These are phyloP conservation scores for Phytophthora chlamydospora DNA, from an alignment of 352 stramenopile species.

Conservation along the genomic window DNA sequence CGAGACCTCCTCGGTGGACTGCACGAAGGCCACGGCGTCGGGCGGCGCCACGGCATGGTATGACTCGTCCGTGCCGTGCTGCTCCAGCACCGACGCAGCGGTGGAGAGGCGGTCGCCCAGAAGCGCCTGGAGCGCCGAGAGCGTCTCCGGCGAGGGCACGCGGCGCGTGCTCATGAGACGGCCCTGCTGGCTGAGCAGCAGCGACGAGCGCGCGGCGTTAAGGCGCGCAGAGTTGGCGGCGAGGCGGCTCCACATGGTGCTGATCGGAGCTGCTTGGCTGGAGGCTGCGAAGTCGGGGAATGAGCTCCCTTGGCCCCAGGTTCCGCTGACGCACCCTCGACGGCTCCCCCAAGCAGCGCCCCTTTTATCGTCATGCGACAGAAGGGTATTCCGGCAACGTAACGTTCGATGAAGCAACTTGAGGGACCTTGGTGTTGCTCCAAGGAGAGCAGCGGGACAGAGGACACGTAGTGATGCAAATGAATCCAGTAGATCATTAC, in stretches of 20 bases:
- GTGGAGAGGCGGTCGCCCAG: slow-evolving; percentile 80
- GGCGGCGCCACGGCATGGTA: slow-evolving; percentile 88
- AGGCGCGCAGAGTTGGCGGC: slow-evolving; percentile 26
- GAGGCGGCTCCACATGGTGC: slow-evolving; percentile 43
- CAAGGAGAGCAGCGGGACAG: no score
- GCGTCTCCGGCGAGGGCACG: slow-evolving; percentile 34
- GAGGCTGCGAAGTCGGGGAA: slow-evolving; percentile 28
- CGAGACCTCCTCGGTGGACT: slow-evolving; percentile 88
- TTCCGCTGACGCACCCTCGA: slow-evolving; percentile 12
- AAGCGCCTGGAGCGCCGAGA: slow-evolving; percentile 59
- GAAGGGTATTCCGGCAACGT: no score
- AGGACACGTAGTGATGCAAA: no score
- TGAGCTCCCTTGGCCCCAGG: slow-evolving; percentile 17
- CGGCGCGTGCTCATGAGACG: slow-evolving; percentile 36
- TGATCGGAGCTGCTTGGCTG: slow-evolving; percentile 11
- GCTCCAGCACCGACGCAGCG: slow-evolving; percentile 60
- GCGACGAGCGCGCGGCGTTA: slow-evolving; percentile 19
- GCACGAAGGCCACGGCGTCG: slow-evolving; percentile 88
- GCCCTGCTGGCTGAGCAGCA: slow-evolving; percentile 22
- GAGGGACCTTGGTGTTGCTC: no score
- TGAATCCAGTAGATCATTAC: no score
- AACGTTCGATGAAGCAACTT: slow-evolving; percentile 1
- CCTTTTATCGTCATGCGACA: slow-evolving; percentile 13
- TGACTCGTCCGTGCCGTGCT: slow-evolving; percentile 92
- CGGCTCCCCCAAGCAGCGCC: slow-evolving; percentile 16